Base-by-base conservation (phyloP, 768 basidiomycete species). In the Mycena polygramma region DNA sequence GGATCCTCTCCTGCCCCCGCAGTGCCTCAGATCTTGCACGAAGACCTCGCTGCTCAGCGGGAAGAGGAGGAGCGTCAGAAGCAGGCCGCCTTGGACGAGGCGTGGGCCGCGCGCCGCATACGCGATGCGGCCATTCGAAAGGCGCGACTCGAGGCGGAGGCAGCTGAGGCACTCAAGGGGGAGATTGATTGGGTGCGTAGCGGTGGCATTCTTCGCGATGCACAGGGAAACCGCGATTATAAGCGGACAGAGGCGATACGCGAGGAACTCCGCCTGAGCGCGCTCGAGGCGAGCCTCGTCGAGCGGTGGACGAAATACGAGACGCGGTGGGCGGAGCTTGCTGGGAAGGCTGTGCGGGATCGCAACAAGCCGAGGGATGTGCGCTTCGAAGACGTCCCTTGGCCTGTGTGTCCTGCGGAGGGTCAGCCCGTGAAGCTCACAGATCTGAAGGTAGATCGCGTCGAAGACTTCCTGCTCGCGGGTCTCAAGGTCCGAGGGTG, bases 111-210 rank as follows among this genome's bases (percentile, higher is more conserved):
- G 55, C 72, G 68, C 45, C 60, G 61, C 10, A 26, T 60, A 39
- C 69, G 69, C 57, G 70, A 72, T 30, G 70, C 41, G 4, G 70
- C 63, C 1, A 35, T 35, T 64, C 76, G 63, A 75, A 70, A 73
- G 66, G 58, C 63, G 37, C 73, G 75, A 15, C 73, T 79, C 15
- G 77, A 73, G n/a, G 52, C 69, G 9, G 85, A 87, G 63, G 82
- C 77, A 11, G 81, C 73, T n/a, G 84, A 86, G 54, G 83, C 83
- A 15, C 79, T 81, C n/a, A 77, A 77, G 53, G 87, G 86, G 36
- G 90, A 91, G 75, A 82, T 88, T 61, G 86, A 85, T 17, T 91
- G 90, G 88, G 90, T 91, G 2, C 83, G 87, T 13, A 85, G 83
- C 13, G 90, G 90, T 30, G 89, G 89, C 2, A 76, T 88, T 24